These are phyloP conservation scores for Teunomyces aglyptinius DNA, from an alignment of 805 yeast species.

Conservation along the genomic window DNA sequence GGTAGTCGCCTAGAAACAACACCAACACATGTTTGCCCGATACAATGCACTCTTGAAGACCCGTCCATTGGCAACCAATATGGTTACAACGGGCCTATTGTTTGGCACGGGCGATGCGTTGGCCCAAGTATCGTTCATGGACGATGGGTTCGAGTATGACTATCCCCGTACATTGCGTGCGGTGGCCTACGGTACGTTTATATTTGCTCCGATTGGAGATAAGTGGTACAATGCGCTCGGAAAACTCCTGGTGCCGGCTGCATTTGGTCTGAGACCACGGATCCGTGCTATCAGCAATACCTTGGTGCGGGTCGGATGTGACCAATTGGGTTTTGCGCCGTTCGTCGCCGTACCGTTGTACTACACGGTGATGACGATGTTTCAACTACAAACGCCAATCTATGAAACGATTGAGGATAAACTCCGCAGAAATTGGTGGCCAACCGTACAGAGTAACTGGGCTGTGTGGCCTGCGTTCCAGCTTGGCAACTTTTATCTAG, in stretches of 20 bases:
- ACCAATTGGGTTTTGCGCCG: slow-evolving; percentile 80
- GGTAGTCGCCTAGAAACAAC: too few species aligned
- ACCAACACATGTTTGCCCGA: slow-evolving; percentile 12
- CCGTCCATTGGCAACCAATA: slow-evolving; percentile 46
- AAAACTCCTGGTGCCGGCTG: background rate
- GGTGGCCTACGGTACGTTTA: slow-evolving; percentile 62
- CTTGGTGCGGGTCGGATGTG: slow-evolving; percentile 54
- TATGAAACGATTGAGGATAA: slow-evolving; percentile 39
- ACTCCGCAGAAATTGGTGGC: slow-evolving; percentile 54
- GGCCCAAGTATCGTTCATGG: slow-evolving; percentile 60
- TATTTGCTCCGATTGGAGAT: slow-evolving; percentile 75
- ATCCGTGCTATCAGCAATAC: slow-evolving; percentile 16
- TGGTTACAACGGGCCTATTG: slow-evolving; percentile 48
- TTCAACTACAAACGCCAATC: slow-evolving; percentile 53
- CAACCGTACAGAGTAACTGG: slow-evolving; percentile 75
- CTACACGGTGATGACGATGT: slow-evolving; percentile 59
- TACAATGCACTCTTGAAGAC: slow-evolving; percentile 25
- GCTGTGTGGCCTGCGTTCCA: slow-evolving; percentile 90
- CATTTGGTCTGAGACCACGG: background rate
- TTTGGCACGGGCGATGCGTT: slow-evolving; percentile 75
- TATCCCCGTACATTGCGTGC: slow-evolving; percentile 59
- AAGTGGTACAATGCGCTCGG: slow-evolving; percentile 61
- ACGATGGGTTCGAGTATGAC: slow-evolving; percentile 40
- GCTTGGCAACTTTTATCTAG: slow-evolving; percentile 65
- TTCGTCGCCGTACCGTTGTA: slow-evolving; percentile 68